Percentiles rank a stretch among this genome's conserved stretches.
These are phyloP conservation scores for Mimosa bimucronata DNA, from an alignment of 306 rosid species.

Conservation along the genomic window DNA sequence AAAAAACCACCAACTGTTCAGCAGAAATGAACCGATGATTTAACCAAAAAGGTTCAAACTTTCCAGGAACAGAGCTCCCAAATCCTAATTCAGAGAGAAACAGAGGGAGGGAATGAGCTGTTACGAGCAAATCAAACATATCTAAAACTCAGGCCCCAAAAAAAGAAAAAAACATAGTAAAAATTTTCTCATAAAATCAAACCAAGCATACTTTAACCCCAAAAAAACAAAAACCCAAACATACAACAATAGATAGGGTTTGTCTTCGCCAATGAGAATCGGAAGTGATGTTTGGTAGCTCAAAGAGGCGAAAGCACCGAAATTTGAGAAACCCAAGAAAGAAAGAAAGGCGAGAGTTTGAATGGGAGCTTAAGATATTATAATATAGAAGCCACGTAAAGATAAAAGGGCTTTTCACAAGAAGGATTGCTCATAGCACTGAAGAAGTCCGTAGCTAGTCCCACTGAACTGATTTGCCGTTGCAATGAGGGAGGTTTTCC, in stretches of 20 bases:
- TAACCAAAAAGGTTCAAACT: background rate
- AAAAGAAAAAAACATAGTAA: background rate
- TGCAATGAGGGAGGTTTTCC: background rate
- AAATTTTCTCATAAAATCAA: background rate
- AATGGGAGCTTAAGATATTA: background rate
- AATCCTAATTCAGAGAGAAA: constrained; percentile 24
- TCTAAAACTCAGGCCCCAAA: background rate
- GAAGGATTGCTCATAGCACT: background rate
- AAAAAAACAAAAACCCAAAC: background rate
- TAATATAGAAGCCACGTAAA: background rate
- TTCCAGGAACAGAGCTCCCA: background rate
- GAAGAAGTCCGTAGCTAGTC: background rate
- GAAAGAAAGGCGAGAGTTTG: background rate
- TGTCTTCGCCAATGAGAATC: background rate
- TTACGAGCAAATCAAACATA: background rate
- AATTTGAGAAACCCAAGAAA: background rate
- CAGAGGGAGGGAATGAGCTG: background rate
- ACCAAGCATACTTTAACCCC: background rate
- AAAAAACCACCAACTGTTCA: constrained; percentile 23
- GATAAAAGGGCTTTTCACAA: background rate
- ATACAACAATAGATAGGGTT: background rate
- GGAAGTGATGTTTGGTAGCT: background rate
- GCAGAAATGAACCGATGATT: background rate
- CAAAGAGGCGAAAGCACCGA: constrained; percentile 6
- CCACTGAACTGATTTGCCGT: background rate